Base-by-base conservation (phyloP, 179 eudicot species). In the Silene vulgaris region DNA sequence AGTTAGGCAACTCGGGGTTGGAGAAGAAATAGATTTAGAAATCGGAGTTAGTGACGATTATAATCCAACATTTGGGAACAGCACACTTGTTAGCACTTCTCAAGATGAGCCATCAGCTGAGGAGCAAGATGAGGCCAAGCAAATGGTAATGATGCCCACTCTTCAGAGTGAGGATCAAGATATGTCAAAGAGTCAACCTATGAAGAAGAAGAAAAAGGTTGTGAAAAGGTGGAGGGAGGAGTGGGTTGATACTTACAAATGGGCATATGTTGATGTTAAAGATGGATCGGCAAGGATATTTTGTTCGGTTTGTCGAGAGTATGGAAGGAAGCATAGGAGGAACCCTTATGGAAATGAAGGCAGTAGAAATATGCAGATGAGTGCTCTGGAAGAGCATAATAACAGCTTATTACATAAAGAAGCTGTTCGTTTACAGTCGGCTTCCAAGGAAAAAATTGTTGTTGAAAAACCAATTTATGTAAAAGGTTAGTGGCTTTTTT, bases 261-360 rank as follows among this genome's bases (percentile, higher is more conserved):
- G 99, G 99, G 97, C 99, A 1, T 96, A 90, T 83, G 96, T 96
- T 56, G 99, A 96, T 84, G 86, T 88, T 68, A 93, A 92, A 79
- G 99, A 96, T 74, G 97, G 97, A 26, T 88, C 97, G n/a, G 88
- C 97, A 0, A 96, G 97, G 82, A 96, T 96, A 65, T 96, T 96
- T 82, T 96, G 99, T 83, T 93, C 97, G 14, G 89, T 93, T 50
- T 96, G 99, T 77, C 88, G 92, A 73, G 99, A 96, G 81, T 96
- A 92, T 84, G 99, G 97, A 59, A 85, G 99, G 84, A 96, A 93
- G 77, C 99, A 96, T 72, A 87, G 99, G 75, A 82, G 99, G 77
- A 96, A 96, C 69, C 97, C 99, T 2, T 96, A 96, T 81, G 99
- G 99, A 52, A 96, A 96, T 86, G 99, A 96, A 89, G 99, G 99